These are phyloP conservation scores for Heterococcus sp. DNA, from an alignment of 108 stramenopile species.

Conservation along the genomic window DNA sequence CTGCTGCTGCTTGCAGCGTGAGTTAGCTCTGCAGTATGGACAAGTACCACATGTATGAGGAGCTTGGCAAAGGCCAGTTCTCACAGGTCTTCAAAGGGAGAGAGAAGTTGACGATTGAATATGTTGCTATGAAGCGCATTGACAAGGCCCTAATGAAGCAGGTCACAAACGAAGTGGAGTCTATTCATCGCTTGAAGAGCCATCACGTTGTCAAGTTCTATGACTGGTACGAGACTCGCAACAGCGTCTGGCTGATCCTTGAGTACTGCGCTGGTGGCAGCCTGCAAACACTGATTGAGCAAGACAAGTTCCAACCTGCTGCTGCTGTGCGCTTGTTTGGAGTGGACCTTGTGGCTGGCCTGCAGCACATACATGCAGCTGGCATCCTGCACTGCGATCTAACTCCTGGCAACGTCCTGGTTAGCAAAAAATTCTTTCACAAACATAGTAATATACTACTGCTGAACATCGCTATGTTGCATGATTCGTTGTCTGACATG, in stretches of 20 bases:
- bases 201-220: constrained; percentile 56
- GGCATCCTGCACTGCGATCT: constrained; percentile 64
- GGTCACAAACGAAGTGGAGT: constrained; percentile 60
- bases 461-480: no score
- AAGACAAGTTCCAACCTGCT: constrained; percentile 53
- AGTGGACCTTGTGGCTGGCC: constrained; percentile 55
- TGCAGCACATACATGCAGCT: constrained; percentile 61
- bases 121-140: constrained; percentile 62
- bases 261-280: constrained; percentile 61
- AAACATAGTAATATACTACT: no score
- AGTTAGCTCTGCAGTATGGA: constrained; percentile 54
- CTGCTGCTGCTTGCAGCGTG: no score
- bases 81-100: constrained; percentile 64
- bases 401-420: constrained; percentile 56
- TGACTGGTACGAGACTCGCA: constrained; percentile 67
- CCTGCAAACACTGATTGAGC: constrained; percentile 49
- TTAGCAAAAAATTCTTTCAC: no score
- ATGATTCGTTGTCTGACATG: no score
- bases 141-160: constrained; percentile 56
- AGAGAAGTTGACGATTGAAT: constrained; percentile 61
- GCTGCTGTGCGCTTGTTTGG: constrained; percentile 55
- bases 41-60: constrained; percentile 65
- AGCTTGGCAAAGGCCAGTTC: constrained; percentile 53
- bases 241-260: constrained; percentile 64
- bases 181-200: constrained; percentile 56